Evolutionary conservation across 2,329 filamentous ascomycete species (phyloP).

Genomic region (Trichocomaceae sp.): DNA sequence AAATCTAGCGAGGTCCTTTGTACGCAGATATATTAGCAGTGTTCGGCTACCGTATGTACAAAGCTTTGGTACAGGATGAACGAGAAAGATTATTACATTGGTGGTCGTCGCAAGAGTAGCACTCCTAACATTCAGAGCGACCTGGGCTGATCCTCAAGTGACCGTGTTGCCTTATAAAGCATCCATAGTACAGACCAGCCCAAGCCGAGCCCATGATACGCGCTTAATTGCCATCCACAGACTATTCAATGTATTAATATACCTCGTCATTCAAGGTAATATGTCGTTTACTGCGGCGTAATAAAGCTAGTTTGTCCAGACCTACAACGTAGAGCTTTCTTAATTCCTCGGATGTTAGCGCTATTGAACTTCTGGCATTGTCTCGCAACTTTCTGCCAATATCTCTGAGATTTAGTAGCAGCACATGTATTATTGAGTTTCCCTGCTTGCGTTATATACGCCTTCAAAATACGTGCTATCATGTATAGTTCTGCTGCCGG

Average conservation of each 20-base stretch:
- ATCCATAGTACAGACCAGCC: slow-evolving; percentile 14
- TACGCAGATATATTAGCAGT: no score
- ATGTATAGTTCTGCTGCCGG: slow-evolving; percentile 13
- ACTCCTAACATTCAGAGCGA: slow-evolving; percentile 13
- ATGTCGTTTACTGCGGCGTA: slow-evolving; percentile 56
- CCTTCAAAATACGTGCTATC: slow-evolving; percentile 5
- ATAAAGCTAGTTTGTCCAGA: slow-evolving; percentile 41
- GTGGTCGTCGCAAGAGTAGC: slow-evolving; percentile 11
- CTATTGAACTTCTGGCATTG: slow-evolving; percentile 59
- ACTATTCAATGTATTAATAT: no score
- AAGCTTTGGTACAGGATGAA: no score
- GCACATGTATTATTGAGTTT: slow-evolving; percentile 47
- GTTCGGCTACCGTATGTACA: no score
- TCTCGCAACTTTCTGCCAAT: slow-evolving; percentile 30
- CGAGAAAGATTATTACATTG: neutral
- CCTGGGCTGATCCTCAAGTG: slow-evolving; percentile 11
- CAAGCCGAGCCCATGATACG: slow-evolving; percentile 11
- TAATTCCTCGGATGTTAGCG: slow-evolving; percentile 57
- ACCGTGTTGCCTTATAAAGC: neutral
- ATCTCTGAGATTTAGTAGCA: slow-evolving; percentile 17
- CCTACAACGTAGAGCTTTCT: slow-evolving; percentile 47
- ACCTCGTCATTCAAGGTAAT: slow-evolving; percentile 56
- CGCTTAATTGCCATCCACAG: slow-evolving; percentile 2
- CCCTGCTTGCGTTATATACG: slow-evolving; percentile 35
- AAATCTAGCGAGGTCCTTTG: no score